A percentile compares a stretch with the other conserved stretches of the same genome.
These are phyloP conservation scores for Pyrus betulifolia DNA, from an alignment of 306 rosid genomes.

Conservation along the genomic window DNA sequence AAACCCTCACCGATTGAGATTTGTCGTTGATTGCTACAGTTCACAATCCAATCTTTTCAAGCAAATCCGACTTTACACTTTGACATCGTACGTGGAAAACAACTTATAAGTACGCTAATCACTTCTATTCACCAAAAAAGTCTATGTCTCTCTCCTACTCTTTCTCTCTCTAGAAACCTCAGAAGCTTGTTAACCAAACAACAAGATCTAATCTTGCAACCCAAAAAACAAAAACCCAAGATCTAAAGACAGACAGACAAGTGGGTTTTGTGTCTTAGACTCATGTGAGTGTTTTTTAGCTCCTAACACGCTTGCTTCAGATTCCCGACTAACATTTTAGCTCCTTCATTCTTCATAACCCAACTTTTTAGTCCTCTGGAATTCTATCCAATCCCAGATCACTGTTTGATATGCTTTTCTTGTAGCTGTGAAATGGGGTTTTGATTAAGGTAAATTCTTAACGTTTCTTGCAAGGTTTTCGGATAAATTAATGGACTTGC, in stretches of 20 bases:
- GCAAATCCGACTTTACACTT: not conserved
- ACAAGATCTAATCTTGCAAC: not conserved
- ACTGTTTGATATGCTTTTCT: not conserved
- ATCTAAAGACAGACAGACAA: not conserved
- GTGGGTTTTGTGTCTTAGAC: not conserved
- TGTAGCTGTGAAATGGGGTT: not conserved
- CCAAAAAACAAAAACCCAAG: not conserved
- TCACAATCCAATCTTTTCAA: not conserved
- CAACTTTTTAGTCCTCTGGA: conserved; percentile 14
- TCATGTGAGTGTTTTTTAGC: conserved; percentile 12
- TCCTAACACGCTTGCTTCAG: conserved; percentile 27
- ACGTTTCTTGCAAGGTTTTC: not conserved
- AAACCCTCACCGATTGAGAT: not conserved
- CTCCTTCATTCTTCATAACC: conserved; percentile 4
- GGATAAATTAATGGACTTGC: not conserved
- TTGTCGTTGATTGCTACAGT: not conserved
- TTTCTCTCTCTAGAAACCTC: not conserved
- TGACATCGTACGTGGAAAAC: not conserved
- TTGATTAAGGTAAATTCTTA: not conserved
- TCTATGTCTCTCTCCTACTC: not conserved
- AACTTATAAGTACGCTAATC: not conserved
- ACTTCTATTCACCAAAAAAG: not conserved
- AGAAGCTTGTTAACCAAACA: not conserved
- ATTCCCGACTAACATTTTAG: conserved; percentile 9
- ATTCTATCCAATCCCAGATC: not conserved